A percentile compares a stretch with the other conserved stretches of the same genome.
phyloP scores from a whole-genome alignment of 2,329 filamentous ascomycete genomes.

The Didymella arachidicola region DNA sequence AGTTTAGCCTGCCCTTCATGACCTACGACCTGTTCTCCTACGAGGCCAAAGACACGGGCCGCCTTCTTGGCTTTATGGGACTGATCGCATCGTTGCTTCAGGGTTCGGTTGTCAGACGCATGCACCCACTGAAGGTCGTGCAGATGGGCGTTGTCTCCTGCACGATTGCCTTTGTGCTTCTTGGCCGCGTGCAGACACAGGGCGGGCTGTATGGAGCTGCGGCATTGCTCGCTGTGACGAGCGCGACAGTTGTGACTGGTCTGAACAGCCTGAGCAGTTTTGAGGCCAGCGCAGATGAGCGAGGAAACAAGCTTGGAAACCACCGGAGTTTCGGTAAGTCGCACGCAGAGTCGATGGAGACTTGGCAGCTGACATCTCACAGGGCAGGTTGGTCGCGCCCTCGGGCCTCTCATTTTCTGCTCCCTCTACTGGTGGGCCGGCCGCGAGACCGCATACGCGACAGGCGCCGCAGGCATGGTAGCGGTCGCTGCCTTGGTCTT shows the following conservation, averaged over 20 bases:
- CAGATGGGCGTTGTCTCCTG: conserved; percentile 81
- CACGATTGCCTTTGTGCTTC: conserved; percentile 78
- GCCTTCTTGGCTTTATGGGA: conserved; percentile 87
- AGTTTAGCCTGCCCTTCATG: conserved; percentile 97
- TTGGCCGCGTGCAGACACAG: conserved; percentile 73
- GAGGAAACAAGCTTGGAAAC: conserved; percentile 85
- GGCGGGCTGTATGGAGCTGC: conserved; percentile 80
- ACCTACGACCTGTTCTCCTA: conserved; percentile 93
- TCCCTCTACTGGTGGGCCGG: conserved; percentile 99
- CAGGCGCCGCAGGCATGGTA: conserved; percentile 82
- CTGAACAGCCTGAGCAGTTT: conserved; percentile 92
- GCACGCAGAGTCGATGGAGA: background rate
- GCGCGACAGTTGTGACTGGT: conserved; percentile 92
- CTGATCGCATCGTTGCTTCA: conserved; percentile 92
- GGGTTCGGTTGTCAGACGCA: conserved; percentile 85
- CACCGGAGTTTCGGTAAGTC: conserved; percentile 69
- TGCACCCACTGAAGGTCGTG: conserved; percentile 81
- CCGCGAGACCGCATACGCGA: conserved; percentile 80
- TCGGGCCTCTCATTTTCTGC: conserved; percentile 90
- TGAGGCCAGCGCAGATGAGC: conserved; percentile 79
- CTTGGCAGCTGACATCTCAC: conserved; percentile 34
- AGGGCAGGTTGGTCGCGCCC: conserved; percentile 86
- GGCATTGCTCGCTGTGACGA: conserved; percentile 84
- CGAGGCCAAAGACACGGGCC: conserved; percentile 79
- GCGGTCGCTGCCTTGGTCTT: conserved; percentile 76